phyloP scores from a whole-genome alignment of 2,329 filamentous ascomycete genomes.

The Pseudophaeomoniella oleicola region DNA sequence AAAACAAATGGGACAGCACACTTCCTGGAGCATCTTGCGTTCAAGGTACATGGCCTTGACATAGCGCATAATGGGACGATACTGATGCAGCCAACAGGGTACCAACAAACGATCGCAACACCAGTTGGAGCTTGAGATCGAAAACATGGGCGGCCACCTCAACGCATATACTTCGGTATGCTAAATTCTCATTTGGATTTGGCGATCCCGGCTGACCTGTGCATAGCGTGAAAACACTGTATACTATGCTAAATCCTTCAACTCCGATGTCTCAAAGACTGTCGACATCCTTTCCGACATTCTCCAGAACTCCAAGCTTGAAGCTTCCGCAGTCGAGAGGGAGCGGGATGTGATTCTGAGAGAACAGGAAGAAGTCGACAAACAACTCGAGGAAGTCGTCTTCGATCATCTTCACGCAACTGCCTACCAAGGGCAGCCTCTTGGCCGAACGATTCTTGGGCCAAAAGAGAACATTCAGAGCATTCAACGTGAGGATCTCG shows the following conservation, averaged over 20 bases:
- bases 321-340: constrained; percentile 80
- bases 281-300: constrained; percentile 99
- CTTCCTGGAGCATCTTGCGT: constrained; percentile 98
- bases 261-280: constrained; percentile 87
- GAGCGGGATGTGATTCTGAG: constrained; percentile 97
- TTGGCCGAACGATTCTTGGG: constrained; percentile 94
- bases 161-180: constrained; percentile 98
- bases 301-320: constrained; percentile 97
- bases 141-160: constrained; percentile 98
- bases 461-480: constrained; percentile 96
- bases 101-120: constrained; percentile 89
- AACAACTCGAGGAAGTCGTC: constrained; percentile 98
- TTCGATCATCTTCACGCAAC: constrained; percentile 98
- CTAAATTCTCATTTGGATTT: constrained; percentile 10
- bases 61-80: no score
- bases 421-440: constrained; percentile 88
- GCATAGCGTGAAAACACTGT: constrained; percentile 91
- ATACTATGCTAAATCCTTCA: constrained; percentile 99
- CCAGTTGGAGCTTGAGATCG: constrained; percentile 97
- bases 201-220: constrained; percentile 6
- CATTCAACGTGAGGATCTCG: constrained; percentile 81
- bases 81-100: no score
- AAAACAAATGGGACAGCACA: constrained; percentile 98
- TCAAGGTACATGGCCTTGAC: no score
- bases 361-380: constrained; percentile 99